Conservation (phyloP, 768 basidiomycete species). For the Pulveroboletus ravenelii region DNA sequence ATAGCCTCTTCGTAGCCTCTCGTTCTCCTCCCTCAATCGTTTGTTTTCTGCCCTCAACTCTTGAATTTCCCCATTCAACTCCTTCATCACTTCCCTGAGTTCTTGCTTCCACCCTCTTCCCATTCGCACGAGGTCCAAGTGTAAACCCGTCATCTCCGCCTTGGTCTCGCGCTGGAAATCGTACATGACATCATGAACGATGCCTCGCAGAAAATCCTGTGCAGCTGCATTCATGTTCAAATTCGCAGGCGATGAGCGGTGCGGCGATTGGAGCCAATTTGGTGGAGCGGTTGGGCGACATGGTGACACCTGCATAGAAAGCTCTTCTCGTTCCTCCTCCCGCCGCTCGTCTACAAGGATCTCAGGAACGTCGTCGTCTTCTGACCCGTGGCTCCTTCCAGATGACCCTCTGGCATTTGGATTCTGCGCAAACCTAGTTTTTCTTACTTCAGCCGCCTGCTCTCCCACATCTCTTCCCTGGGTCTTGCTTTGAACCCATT, state of each 20-base stretch:
- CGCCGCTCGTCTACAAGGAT: conserved; percentile 4
- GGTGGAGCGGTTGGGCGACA: conserved; percentile 37
- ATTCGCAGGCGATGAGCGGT: conserved; percentile 23
- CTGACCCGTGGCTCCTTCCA: conserved; percentile 11
- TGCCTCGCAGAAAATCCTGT: conserved; percentile 58
- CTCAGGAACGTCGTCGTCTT: background rate
- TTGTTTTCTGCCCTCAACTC: conserved; percentile 43
- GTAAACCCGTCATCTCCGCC: conserved; percentile 69
- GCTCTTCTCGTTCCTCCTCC: conserved; percentile 28
- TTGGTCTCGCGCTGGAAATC: conserved; percentile 68
- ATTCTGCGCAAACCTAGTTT: conserved; percentile 41
- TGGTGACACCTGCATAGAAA: conserved; percentile 57
- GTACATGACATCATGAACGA: conserved; percentile 68
- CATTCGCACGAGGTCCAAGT: conserved; percentile 69
- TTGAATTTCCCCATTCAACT: conserved; percentile 53
- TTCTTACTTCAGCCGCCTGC: conserved; percentile 31
- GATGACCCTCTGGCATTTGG: conserved; percentile 25
- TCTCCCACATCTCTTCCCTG: conserved; percentile 27
- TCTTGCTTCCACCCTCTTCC: conserved; percentile 66
- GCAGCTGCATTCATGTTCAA: conserved; percentile 30
- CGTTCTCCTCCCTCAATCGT: conserved; percentile 64
- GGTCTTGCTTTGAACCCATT: conserved; percentile 45
- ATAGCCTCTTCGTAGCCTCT: conserved; percentile 45
- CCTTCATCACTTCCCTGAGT: conserved; percentile 56
- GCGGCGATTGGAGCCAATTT: conserved; percentile 39